Evolutionary conservation across 208 protist species (phyloP).

Genomic region (Wallacemonas sp.): DNA sequence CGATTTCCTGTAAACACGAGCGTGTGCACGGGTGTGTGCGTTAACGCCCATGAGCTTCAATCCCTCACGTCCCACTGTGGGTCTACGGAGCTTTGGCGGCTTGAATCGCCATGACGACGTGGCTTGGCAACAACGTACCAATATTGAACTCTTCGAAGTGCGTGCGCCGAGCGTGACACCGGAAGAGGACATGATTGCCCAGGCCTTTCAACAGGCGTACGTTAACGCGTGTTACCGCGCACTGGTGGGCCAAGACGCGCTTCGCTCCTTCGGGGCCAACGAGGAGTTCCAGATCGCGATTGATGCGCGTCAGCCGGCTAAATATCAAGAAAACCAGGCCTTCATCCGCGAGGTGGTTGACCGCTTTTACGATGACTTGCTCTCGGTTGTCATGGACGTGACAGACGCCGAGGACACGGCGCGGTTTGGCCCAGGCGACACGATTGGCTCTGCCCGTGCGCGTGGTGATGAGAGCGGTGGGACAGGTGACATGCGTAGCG

Average conservation of each 20-base stretch:
- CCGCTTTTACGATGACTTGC: constrained; percentile 38
- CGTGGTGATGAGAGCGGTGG: not conserved
- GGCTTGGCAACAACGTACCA: not conserved
- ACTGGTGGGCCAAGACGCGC: constrained; percentile 28
- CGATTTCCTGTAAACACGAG: no score
- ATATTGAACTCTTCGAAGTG: constrained; percentile 27
- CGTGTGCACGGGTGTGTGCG: constrained; percentile 25
- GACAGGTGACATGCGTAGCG: not conserved
- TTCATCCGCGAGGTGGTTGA: constrained; percentile 33
- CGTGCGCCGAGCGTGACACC: constrained; percentile 28
- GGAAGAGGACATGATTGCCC: constrained; percentile 32
- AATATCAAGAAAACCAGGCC: constrained; percentile 31
- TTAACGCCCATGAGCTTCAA: constrained; percentile 14
- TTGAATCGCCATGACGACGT: not conserved
- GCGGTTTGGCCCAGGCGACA: not conserved
- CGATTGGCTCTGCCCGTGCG: not conserved
- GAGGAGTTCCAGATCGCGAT: constrained; percentile 41
- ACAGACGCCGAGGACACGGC: constrained; percentile 38
- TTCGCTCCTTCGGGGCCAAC: constrained; percentile 32
- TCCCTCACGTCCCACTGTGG: not conserved
- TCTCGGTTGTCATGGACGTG: constrained; percentile 30
- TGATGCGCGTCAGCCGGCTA: constrained; percentile 26
- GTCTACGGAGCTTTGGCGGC: not conserved
- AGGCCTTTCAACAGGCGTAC: constrained; percentile 40
- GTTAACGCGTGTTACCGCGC: constrained; percentile 37